These are phyloP conservation scores for Fusarium buharicum DNA, from an alignment of 2,329 filamentous ascomycete species.

Conservation along the genomic window DNA sequence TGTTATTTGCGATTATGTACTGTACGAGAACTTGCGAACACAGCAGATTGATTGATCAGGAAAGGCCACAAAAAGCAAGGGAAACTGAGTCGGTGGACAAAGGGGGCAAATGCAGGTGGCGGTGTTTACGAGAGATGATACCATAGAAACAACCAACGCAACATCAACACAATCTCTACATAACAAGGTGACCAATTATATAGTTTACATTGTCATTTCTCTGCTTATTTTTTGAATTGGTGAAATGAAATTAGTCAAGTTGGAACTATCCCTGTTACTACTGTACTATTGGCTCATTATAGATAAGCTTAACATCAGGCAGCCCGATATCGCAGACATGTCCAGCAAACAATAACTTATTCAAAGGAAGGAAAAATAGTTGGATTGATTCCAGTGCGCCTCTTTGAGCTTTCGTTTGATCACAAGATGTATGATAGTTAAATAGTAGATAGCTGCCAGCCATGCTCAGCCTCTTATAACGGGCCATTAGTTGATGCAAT, in stretches of 20 bases:
- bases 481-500: slow-evolving; percentile 32
- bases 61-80: slow-evolving; percentile 16
- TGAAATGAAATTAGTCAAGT: background rate
- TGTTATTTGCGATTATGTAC: slow-evolving; percentile 32
- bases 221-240: slow-evolving; percentile 4
- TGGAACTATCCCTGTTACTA: background rate
- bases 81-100: slow-evolving; percentile 17
- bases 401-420: slow-evolving; percentile 27
- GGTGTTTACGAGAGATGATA: slow-evolving; percentile 47
- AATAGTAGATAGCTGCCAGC: slow-evolving; percentile 24
- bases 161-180: slow-evolving; percentile 29
- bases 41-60: slow-evolving; percentile 31
- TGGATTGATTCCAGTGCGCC: slow-evolving; percentile 31
- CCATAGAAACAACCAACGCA: slow-evolving; percentile 36
- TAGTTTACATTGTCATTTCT: background rate
- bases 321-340: too few relatives aligned
- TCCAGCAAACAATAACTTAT: background rate
- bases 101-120: slow-evolving; percentile 26
- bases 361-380: slow-evolving; percentile 10
- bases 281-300: background rate
- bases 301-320: background rate
- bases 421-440: slow-evolving; percentile 25
- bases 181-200: slow-evolving; percentile 8
- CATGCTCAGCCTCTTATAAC: slow-evolving; percentile 15
- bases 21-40: slow-evolving; percentile 12